Evolutionary conservation across 2,329 filamentous ascomycete species (phyloP).

Genomic region (Fusarium palustre): DNA sequence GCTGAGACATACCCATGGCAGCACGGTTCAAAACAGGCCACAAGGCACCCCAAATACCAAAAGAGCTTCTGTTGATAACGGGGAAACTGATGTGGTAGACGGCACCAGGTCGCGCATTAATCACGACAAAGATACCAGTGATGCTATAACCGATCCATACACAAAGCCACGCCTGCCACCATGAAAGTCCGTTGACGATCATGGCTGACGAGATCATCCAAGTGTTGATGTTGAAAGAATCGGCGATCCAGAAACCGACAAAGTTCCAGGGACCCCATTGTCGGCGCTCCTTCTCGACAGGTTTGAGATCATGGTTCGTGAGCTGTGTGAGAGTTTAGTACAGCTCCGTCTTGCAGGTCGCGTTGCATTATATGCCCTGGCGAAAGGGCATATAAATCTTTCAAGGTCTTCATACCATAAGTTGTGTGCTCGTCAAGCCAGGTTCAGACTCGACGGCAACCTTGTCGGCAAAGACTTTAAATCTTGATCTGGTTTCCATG

Average conservation of each 20-base stretch:
- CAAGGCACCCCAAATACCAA: slow-evolving; percentile 88
- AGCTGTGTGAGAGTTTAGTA: slow-evolving; percentile 61
- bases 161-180: slow-evolving; percentile 93
- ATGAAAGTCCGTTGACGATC: slow-evolving; percentile 81
- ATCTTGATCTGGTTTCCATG: slow-evolving; percentile 52
- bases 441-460: slow-evolving; percentile 80
- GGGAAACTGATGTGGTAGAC: slow-evolving; percentile 92
- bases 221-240: slow-evolving; percentile 90
- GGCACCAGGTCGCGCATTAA: slow-evolving; percentile 86
- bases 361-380: neutral
- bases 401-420: slow-evolving; percentile 69
- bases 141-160: slow-evolving; percentile 89
- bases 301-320: slow-evolving; percentile 84
- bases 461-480: slow-evolving; percentile 64
- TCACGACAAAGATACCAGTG: slow-evolving; percentile 77
- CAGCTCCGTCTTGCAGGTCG: slow-evolving; percentile 10
- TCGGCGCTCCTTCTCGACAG: slow-evolving; percentile 81
- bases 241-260: slow-evolving; percentile 87
- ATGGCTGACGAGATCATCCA: slow-evolving; percentile 94
- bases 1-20: slow-evolving; percentile 69
- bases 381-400: neutral
- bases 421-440: slow-evolving; percentile 80
- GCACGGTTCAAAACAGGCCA: slow-evolving; percentile 92
- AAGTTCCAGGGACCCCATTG: slow-evolving; percentile 92
- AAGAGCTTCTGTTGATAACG: slow-evolving; percentile 80